Evolutionary conservation across 2,329 filamentous ascomycete genomes (phyloP).

Genomic region (Orbilia javanica): DNA sequence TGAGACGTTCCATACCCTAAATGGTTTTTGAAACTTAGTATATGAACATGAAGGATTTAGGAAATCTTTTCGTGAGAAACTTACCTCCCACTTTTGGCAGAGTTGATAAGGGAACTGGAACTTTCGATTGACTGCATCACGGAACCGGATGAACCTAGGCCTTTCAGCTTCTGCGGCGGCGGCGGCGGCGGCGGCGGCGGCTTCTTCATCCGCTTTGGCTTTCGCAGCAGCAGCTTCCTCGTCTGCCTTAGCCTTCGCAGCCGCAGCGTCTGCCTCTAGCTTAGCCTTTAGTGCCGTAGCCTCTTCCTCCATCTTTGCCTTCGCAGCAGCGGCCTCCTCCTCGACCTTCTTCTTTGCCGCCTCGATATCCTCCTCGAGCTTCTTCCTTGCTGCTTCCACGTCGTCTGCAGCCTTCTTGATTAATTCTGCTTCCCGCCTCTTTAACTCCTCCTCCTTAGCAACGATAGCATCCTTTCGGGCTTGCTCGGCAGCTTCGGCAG

Average conservation of each 20-base stretch:
- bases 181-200: slow-evolving; percentile 63
- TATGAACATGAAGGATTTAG: slow-evolving; percentile 7
- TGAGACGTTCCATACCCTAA: slow-evolving; percentile 86
- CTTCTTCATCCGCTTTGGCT: slow-evolving; percentile 41
- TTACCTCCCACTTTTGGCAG: slow-evolving; percentile 85
- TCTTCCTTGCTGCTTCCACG: slow-evolving; percentile 68
- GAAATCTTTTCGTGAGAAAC: slow-evolving; percentile 63
- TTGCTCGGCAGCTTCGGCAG: slow-evolving; percentile 15
- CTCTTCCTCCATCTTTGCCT: slow-evolving; percentile 69
- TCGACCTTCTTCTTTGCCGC: slow-evolving; percentile 67
- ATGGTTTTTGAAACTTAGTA: slow-evolving; percentile 25
- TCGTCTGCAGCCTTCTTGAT: slow-evolving; percentile 64
- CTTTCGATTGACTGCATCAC: slow-evolving; percentile 89
- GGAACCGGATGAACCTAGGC: slow-evolving; percentile 85
- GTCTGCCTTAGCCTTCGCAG: slow-evolving; percentile 16
- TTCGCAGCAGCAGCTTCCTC: slow-evolving; percentile 56
- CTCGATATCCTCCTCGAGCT: slow-evolving; percentile 65
- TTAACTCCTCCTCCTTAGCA: slow-evolving; percentile 47
- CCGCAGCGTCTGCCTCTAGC: slow-evolving; percentile 65
- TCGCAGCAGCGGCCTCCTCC: slow-evolving; percentile 59
- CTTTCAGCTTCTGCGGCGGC: slow-evolving; percentile 68
- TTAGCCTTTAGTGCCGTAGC: slow-evolving; percentile 68
- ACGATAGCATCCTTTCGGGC: slow-evolving; percentile 41
- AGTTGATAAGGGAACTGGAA: slow-evolving; percentile 91
- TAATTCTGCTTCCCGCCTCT: slow-evolving; percentile 59